A percentile compares a stretch with the other conserved stretches of the same genome.
Evolutionary conservation across 2,329 filamentous ascomycete genomes (phyloP).

Genomic region (Monilinia fructicola): DNA sequence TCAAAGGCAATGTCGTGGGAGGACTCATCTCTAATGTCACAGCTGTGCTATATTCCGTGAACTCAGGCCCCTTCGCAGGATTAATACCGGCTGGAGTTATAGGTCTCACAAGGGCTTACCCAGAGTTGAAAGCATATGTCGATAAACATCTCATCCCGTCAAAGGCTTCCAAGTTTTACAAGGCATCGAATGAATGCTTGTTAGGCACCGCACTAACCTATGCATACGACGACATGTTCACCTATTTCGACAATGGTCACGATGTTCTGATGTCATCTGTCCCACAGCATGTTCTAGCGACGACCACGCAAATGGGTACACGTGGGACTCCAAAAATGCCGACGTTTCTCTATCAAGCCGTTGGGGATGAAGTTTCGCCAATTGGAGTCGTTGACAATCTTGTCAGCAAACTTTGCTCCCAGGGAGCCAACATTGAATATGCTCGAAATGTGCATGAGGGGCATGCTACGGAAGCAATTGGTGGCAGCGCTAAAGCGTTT

Average conservation of each 20-base stretch:
- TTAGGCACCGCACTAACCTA: conserved; percentile 38
- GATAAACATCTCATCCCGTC: conserved; percentile 27
- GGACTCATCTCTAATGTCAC: conserved; percentile 48
- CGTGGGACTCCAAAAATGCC: conserved; percentile 49
- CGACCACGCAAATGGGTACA: conserved; percentile 26
- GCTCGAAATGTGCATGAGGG: conserved; percentile 46
- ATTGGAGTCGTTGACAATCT: conserved; percentile 47
- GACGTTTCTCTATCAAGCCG: conserved; percentile 51
- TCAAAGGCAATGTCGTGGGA: conserved; percentile 51
- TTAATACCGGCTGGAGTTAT: conserved; percentile 14
- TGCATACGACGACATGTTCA: conserved; percentile 42
- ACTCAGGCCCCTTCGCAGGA: conserved; percentile 41
- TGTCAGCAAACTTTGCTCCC: conserved; percentile 45
- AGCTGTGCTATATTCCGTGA: conserved; percentile 41
- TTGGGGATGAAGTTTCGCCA: conserved; percentile 47
- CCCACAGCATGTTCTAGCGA: background rate
- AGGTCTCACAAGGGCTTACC: conserved; percentile 24
- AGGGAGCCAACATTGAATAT: conserved; percentile 46
- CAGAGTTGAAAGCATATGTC: background rate
- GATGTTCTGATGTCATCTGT: conserved; percentile 25
- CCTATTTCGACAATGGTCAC: conserved; percentile 46
- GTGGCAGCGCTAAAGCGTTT: conserved; percentile 41
- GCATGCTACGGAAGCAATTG: conserved; percentile 44
- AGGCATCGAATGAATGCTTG: conserved; percentile 35
- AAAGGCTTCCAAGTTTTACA: conserved; percentile 41